Base-by-base conservation (phyloP, 495 filamentous ascomycete species). In the Oidiodendron maius region DNA sequence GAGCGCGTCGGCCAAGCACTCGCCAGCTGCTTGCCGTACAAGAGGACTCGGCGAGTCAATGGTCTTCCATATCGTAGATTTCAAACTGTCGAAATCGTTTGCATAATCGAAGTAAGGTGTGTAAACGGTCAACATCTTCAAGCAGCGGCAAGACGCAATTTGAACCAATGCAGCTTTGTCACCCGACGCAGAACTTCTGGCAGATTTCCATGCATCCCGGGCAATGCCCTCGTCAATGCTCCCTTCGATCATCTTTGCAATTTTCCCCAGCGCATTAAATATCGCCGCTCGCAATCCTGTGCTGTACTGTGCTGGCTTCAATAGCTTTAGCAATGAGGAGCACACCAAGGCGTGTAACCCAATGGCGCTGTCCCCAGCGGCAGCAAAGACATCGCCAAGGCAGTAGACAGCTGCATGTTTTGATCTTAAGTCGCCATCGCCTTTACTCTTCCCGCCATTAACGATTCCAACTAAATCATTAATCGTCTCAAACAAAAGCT, bases 331-430 rank as follows among this genome's bases (percentile, higher is more conserved):
- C 36, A 91, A 65, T 21, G 79, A 74, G 1, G 81, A 76, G 40
- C 80, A 87, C 2, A 79, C 81, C 49, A 95, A 64, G 42, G 80
- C 82, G 49, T 91, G 86, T 57, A 94, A 71, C 52, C 84, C 82
- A 64, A 95, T 88, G 16, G 89, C 93, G 65, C 93, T 96, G 63
- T 96, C 91, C 23, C 93, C 93, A 5, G 93, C 93, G 13, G 82
- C 77, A 37, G 81, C 86, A 63, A 89, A 96, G 21, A 96, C 77
- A 63, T 91, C 87, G 26, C 93, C 93, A 50, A 99, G 57, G 62
- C 90, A 96, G 59, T 86, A 77, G 26, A 86, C 87, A 12, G 91
- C 91, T 2, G 91, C 91, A 77, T 95, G 89, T 63, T 86, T 90
- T 3, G 69, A 67, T 54, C 74, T 69, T 51, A 63, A 55, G 46